Base-by-base conservation (phyloP, 768 basidiomycete species). In the Lactarius akahatsu region DNA sequence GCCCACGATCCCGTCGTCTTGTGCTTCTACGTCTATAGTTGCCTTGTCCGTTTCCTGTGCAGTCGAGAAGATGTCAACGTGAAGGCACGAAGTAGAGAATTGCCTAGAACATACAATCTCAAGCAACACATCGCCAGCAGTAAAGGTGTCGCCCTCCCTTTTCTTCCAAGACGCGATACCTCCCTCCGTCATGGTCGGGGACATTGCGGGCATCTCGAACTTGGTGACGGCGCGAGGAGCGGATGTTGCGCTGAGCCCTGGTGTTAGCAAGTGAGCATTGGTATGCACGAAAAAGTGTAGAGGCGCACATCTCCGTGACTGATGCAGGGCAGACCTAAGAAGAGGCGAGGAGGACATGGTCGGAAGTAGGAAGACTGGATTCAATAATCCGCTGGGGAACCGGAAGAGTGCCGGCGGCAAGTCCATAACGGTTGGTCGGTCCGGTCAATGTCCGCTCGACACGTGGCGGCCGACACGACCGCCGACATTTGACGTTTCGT, bases 1-100 rank as follows among this genome's bases (percentile, higher is more conserved):
- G 63, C 90, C 96, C 74, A 99, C 78, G 18, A 98, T 77, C 69
- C 97, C 97, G 72, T 98, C 96, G 36, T 98, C 96, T 77, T 96
- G 96, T 16, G 97, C 95, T 78, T 99, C 97, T 8, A 99, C 96
- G 76, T 99, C 97, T 73, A 98, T 97, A 2, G 94, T 96, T 18
- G 96, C 92, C 77, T 94, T 94, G 82, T 94, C 92, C 52, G 92
- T 94, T 82, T 94, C 92, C 92, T 94, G 77, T 61, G n/a, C 47
- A 28, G 50, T 66, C 20, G 34, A 43, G 52, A 43, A 64, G 26
- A 16, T 26, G 54, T 63, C 52, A 57, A 43, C 26, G 13, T 23
- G 54, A 36, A 57, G 26, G n/a, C 59, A 40, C 54, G 20, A 30
- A 32, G 28, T n/a, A 55, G 5, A 26, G 58, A 20, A 20, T 52